These are phyloP conservation scores for Euryodendron excelsum DNA, from an alignment of 148 eudicot genomes.

Conservation along the genomic window DNA sequence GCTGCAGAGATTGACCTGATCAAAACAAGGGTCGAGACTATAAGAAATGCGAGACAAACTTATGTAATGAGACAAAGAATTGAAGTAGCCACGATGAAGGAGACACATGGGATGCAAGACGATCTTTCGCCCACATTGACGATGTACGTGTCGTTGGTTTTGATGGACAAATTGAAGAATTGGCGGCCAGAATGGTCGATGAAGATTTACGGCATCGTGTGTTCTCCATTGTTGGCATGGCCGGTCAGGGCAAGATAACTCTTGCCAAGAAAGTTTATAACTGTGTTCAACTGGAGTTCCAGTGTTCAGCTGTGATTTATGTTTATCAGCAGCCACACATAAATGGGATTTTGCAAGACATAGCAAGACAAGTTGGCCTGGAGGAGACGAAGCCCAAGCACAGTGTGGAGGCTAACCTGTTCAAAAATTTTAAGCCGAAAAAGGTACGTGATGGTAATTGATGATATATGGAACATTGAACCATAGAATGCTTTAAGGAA, in stretches of 20 bases:
- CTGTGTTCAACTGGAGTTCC: neutral
- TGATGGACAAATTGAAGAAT: neutral
- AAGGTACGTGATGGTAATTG: slow-evolving; percentile 15
- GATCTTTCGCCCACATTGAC: neutral
- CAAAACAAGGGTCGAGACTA: neutral
- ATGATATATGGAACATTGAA: slow-evolving; percentile 13
- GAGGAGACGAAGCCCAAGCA: neutral
- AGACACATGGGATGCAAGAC: neutral
- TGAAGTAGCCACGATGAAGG: neutral
- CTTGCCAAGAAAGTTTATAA: slow-evolving; percentile 4
- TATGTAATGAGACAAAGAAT: neutral
- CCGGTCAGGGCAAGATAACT: too few species aligned
- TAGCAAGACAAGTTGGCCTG: slow-evolving; percentile 20
- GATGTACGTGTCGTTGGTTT: slow-evolving; percentile 5
- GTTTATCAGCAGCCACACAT: slow-evolving; percentile 6
- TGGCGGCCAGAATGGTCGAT: neutral
- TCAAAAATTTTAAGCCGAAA: neutral
- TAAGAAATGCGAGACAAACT: neutral
- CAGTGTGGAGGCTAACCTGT: neutral
- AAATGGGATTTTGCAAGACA: neutral
- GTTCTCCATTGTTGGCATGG: too few species aligned
- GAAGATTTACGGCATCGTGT: neutral
- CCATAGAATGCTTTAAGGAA: neutral
- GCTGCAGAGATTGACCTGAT: neutral
- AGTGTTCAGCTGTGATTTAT: neutral